Evolutionary conservation across 345 rosid species (phyloP), one percentile per base, ranked within the genome.

Genomic region (Linum lewisii): DNA sequence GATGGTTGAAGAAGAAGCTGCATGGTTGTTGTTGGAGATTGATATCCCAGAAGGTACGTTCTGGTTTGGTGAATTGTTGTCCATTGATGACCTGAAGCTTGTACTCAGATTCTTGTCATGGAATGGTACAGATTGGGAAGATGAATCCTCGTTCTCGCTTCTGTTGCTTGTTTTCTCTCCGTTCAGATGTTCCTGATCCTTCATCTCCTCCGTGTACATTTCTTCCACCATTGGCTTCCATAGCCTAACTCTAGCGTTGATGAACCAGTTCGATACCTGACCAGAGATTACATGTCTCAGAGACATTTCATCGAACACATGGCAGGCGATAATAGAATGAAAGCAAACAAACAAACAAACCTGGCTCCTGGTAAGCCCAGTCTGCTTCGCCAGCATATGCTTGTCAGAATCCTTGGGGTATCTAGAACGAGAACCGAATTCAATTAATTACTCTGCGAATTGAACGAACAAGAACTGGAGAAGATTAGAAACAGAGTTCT

Each of bases 401-500:
- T 88, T 88, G 59, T 88, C 96, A 24, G 85, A 76, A 76, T 88
- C 96, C 71, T 79, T 85, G 7, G 96, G 96, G 67, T 85, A 88
- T 38, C 96, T 88, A 71, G 14, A 62, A n/a, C n/a, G n/a, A n/a
- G n/a, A 26, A 29, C n/a, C 26, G 13, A 13, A 25, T 9, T 24
- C 2, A 22, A 4, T 7, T 8, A 61, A 6, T 24, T 29, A 55
- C 1, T 49, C 21, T 21, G 5, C 7, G 1, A 52, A 45, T 5
- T 2, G 15, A 24, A 22, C 4, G 14, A 24, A 5, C 14, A 22
- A n/a, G n/a, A 55, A 55, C 26, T 19, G 19, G 18, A 18, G 24
- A 23, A 18, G 8, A 57, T 34, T 23, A 5, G 45, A 57, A 18
- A n/a, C 14, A 42, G 8, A 57, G 20, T 13, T 57, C 84, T 60